Evolutionary conservation across 192 early-diverging fungal genomes (phyloP).

Genomic region (Rhizoclosmatium sp.): DNA sequence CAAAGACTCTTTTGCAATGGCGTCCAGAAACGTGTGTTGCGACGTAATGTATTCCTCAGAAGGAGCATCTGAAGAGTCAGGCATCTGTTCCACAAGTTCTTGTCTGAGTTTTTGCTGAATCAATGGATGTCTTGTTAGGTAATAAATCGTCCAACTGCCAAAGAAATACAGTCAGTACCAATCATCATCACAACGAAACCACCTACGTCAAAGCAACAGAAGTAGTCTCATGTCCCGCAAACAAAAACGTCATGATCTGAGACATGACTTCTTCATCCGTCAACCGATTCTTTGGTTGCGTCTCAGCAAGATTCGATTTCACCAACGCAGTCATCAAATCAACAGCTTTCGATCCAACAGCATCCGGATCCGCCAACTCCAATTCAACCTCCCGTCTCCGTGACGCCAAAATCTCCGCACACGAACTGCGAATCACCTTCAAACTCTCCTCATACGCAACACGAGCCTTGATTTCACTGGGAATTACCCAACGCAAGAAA

Average conservation of each 20-base stretch:
- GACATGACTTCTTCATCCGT: constrained; percentile 17
- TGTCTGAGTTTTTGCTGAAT: constrained; percentile 6
- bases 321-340: background rate
- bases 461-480: background rate
- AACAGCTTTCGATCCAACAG: background rate
- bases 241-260: constrained; percentile 15
- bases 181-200: background rate
- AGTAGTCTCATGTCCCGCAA: constrained; percentile 9
- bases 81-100: background rate
- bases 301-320: background rate
- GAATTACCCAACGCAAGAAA: background rate
- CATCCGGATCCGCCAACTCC: background rate
- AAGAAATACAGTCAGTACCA: background rate
- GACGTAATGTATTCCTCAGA: background rate
- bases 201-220: background rate
- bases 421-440: background rate
- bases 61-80: background rate
- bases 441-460: background rate
- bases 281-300: background rate
- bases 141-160: constrained; percentile 18
- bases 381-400: background rate
- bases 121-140: background rate
- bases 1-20: background rate
- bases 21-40: background rate
- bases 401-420: background rate